These are phyloP conservation scores for Scenedesmus sp. DNA, from an alignment of 163 green algal species.

Conservation along the genomic window DNA sequence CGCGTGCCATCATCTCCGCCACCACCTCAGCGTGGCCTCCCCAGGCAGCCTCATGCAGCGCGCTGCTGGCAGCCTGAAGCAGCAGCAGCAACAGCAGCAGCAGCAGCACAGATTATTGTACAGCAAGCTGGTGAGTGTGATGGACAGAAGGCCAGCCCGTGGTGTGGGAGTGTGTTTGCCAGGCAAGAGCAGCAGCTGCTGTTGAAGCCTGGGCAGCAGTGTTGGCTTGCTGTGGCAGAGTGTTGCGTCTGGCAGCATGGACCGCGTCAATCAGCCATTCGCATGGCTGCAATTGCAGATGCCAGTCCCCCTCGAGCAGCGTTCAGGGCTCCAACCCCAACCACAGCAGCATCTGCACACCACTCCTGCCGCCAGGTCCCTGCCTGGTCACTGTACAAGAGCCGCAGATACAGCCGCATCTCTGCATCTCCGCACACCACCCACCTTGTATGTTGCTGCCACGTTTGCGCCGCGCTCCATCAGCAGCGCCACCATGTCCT, in stretches of 20 bases:
- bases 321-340: too few relatives aligned
- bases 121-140: too few relatives aligned
- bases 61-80: constrained; percentile 34
- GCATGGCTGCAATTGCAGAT: too few relatives aligned
- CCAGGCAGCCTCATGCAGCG: constrained; percentile 50
- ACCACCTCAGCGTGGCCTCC: constrained; percentile 38
- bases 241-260: too few relatives aligned
- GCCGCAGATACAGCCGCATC: too few relatives aligned
- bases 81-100: not conserved
- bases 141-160: not conserved
- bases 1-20: constrained; percentile 19
- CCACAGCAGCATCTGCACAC: too few relatives aligned
- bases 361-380: too few relatives aligned
- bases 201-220: not conserved
- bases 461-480: too few relatives aligned
- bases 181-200: not conserved
- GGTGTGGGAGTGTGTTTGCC: not conserved
- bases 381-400: too few relatives aligned
- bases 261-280: too few relatives aligned
- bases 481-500: constrained; percentile 15
- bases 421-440: not conserved
- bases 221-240: too few relatives aligned
- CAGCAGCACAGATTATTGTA: not conserved
- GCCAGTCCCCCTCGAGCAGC: too few relatives aligned
- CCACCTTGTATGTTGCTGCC: not conserved